Percentiles rank a stretch among this genome's conserved stretches.
phyloP scores from a whole-genome alignment of 345 rosid genomes.

The Camelina laxa region DNA sequence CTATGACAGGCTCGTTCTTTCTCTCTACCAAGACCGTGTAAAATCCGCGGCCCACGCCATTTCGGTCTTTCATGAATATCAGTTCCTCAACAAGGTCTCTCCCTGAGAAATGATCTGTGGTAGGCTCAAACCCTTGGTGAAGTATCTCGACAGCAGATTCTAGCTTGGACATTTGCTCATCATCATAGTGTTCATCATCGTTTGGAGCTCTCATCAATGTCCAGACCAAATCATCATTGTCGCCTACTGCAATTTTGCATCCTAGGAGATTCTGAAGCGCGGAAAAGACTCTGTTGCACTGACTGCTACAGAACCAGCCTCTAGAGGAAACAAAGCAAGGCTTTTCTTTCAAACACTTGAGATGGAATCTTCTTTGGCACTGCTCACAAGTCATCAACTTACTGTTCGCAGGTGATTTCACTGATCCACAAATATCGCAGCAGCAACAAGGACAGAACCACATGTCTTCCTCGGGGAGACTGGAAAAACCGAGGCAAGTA shows the following conservation, averaged over 20 bases:
- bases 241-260: slow-evolving; percentile 50
- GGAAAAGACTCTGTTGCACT: slow-evolving; percentile 46
- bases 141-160: slow-evolving; percentile 59
- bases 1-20: slow-evolving; percentile 55
- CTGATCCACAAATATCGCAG: slow-evolving; percentile 57
- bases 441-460: slow-evolving; percentile 89
- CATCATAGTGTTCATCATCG: slow-evolving; percentile 31
- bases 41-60: slow-evolving; percentile 49
- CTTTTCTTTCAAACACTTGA: slow-evolving; percentile 47
- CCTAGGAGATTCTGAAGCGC: slow-evolving; percentile 59
- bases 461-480: slow-evolving; percentile 56
- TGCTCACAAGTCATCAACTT: slow-evolving; percentile 54
- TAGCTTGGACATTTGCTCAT: slow-evolving; percentile 53
- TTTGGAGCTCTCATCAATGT: slow-evolving; percentile 53
- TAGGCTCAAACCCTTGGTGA: slow-evolving; percentile 77
- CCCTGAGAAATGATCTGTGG: slow-evolving; percentile 52
- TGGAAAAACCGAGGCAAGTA: slow-evolving; percentile 57
- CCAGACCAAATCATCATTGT: slow-evolving; percentile 60
- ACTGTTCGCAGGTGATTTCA: slow-evolving; percentile 10
- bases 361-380: slow-evolving; percentile 63
- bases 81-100: slow-evolving; percentile 71
- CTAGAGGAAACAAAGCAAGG: background rate
- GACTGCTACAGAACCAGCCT: slow-evolving; percentile 64
- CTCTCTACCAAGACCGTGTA: slow-evolving; percentile 61
- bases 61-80: slow-evolving; percentile 42